Base-by-base conservation (phyloP, 768 basidiomycete species). In the Phlebiopsis flavidoalba region DNA sequence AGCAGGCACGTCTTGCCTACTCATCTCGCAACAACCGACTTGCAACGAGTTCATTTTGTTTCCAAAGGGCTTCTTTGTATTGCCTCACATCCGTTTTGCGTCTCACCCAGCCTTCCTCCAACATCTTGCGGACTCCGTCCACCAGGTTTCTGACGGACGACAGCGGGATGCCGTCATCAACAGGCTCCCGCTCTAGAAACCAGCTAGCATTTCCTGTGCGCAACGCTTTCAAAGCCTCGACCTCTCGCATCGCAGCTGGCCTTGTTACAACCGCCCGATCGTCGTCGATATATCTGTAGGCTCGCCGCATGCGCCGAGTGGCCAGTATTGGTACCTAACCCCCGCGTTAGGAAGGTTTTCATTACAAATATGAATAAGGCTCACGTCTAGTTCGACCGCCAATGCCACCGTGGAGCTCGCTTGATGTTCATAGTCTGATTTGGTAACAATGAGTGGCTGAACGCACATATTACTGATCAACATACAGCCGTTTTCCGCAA, bases 321-420 rank as follows among this genome's bases (percentile, higher is more conserved):
- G 74, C 73, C 24, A 80, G 71, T n/a, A 78, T 70, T 12, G 78
- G 77, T 5, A 77, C 70, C 75, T 76, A 60, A 7, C 6, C 8
- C 19, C 11, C 37, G 48, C 11, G 24, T 17, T 45, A 21, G 35
- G 52, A n/a, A 36, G 31, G 14, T 36, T 21, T 17, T 31, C 14
- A 46, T 15, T 15, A 53, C 24, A 19, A 36, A 33, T 10, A 11
- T 33, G 31, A 5, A 11, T 5, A 36, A 53, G 14, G 54, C 72
- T 15, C 58, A 78, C 77, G 65, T 76, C 67, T 55, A 73, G 74
- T 65, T 78, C 73, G 6, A 76, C 63, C 22, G 75, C 74, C 71
- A 78, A 74, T 2, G 72, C 75, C 24, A 77, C 72, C 1, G 74
- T 76, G 8, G 77, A 79, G 59, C 76, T 77, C 11, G 77, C 76